A percentile compares a stretch with the other conserved stretches of the same genome.
Evolutionary conservation across 441 rosid species (phyloP).

Genomic region (Kokia cookei): DNA sequence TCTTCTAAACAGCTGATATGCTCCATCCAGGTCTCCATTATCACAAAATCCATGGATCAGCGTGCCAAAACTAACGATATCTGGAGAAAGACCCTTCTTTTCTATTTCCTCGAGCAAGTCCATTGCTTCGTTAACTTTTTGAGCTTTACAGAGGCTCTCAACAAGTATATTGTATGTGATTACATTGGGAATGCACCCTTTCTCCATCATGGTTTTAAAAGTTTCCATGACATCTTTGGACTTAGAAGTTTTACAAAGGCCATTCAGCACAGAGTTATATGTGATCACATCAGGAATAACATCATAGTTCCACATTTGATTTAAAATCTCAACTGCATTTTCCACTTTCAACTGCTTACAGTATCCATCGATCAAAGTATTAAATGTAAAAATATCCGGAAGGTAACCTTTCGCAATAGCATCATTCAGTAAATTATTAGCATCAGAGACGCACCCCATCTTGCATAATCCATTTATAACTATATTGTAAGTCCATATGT

Average conservation of each 20-base stretch:
- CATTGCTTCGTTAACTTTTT: slow-evolving; percentile 57
- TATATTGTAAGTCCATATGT: slow-evolving; percentile 79
- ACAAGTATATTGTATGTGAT: slow-evolving; percentile 73
- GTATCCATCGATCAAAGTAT: slow-evolving; percentile 83
- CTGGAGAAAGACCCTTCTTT: slow-evolving; percentile 52
- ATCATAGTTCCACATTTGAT: slow-evolving; percentile 60
- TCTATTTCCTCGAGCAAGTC: slow-evolving; percentile 53
- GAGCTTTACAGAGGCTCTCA: slow-evolving; percentile 81
- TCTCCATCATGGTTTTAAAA: slow-evolving; percentile 59
- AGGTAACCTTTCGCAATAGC: slow-evolving; percentile 67
- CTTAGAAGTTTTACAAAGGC: slow-evolving; percentile 83
- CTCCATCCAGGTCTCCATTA: slow-evolving; percentile 62
- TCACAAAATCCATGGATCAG: slow-evolving; percentile 64
- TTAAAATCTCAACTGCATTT: slow-evolving; percentile 55
- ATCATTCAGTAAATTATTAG: slow-evolving; percentile 51
- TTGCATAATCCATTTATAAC: slow-evolving; percentile 82
- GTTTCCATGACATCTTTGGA: slow-evolving; percentile 75
- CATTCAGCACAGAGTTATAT: slow-evolving; percentile 80
- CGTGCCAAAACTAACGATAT: slow-evolving; percentile 62
- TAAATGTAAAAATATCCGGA: slow-evolving; percentile 85
- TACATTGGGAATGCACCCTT: slow-evolving; percentile 67
- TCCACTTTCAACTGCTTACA: slow-evolving; percentile 74
- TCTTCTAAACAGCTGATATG: slow-evolving; percentile 51
- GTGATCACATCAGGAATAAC: slow-evolving; percentile 81
- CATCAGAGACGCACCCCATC: slow-evolving; percentile 91